Evolutionary conservation across 805 yeast species (phyloP), one percentile per base, ranked within the genome.

Genomic region (Saccharomycopsis vini): DNA sequence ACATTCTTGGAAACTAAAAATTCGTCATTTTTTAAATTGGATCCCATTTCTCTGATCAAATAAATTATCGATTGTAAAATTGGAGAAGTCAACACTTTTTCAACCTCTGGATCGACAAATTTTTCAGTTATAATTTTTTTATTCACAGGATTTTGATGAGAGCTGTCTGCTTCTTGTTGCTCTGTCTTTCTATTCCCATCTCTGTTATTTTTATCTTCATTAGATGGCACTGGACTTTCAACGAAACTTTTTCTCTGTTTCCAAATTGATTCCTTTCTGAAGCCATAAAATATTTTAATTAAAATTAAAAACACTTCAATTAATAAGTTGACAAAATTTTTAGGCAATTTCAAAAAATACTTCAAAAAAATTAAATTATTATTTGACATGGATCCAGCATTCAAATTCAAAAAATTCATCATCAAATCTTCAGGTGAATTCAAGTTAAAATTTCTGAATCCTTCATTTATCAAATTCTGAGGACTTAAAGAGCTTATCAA

Each of bases 251-350:
- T 19, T 30, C 32, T 15, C 30, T 21, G 7, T 26, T 33, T 10
- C 9, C 10, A 2, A n/a, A 13, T 12, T 15, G 23, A 6, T 13
- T 24, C 22, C 36, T 49, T 48, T 20, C 55, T 56, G 51, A 54
- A 56, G 37, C 60, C 62, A 42, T 62, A 58, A 51, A 74, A 60
- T 1, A 72, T 56, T 54, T 73, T 67, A 29, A 68, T 58, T 52
- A 72, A 53, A 3, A 68, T 60, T 36, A 73, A 52, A 50, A 69
- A 71, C 62, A 71, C 71, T 40, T 73, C 76, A 35, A 72, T 59
- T n/a, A 69, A 51, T 22, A 66, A 56, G 26, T 61, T 63, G 22
- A 66, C 56, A 44, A 67, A 56, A 46, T 59, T 60, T n/a, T 50
- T 44, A 3, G 66, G 64, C 34, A 64, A 54, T 26, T 57, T 54